Conservation (phyloP, 306 rosid genomes). For the Castanea crenata region DNA sequence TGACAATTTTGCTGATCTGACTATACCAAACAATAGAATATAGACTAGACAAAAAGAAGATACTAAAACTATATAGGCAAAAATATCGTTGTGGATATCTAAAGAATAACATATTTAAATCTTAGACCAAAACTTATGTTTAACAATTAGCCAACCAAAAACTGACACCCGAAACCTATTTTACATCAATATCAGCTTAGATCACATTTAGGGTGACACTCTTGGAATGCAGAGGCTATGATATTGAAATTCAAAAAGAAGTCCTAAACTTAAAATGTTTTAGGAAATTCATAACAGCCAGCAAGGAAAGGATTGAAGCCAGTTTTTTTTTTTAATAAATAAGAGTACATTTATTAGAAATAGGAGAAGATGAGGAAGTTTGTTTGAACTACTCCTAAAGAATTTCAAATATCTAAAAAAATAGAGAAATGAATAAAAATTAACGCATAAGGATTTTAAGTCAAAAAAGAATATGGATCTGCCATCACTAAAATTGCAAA, state of each 20-base stretch:
- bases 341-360: neutral
- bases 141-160: slow-evolving; percentile 18
- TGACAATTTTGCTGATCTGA: slow-evolving; percentile 13
- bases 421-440: neutral
- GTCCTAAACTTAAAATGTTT: neutral
- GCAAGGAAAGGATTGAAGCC: neutral
- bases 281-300: slow-evolving; percentile 10
- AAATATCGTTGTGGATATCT: slow-evolving; percentile 6
- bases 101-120: slow-evolving; percentile 13
- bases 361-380: neutral
- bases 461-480: slow-evolving; percentile 9
- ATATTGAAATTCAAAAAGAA: neutral
- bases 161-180: slow-evolving; percentile 5
- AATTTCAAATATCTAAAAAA: neutral
- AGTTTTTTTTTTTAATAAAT: neutral
- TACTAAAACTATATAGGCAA: neutral
- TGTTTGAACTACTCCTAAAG: neutral
- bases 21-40: slow-evolving; percentile 10
- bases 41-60: slow-evolving; percentile 11
- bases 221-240: neutral
- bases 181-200: neutral
- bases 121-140: slow-evolving; percentile 21
- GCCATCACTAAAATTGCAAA: neutral
- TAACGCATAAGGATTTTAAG: neutral
- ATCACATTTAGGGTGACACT: neutral